phyloP scores from a whole-genome alignment of 192 early-diverging fungal genomes.

The Backusella tarrabulga region DNA sequence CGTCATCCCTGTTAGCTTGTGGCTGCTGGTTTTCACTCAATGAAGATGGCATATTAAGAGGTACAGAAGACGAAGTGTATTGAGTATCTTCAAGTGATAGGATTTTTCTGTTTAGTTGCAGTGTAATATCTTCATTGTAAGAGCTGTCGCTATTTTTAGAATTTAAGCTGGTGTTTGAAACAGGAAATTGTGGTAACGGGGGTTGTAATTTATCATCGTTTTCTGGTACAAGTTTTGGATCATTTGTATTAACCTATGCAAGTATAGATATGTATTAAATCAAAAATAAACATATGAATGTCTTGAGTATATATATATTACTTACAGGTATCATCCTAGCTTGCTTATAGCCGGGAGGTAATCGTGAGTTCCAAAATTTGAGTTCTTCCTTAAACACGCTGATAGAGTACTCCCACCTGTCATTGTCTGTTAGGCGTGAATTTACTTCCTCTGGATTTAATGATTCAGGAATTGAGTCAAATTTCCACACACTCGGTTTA shows the following conservation, averaged over 20 bases:
- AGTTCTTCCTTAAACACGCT: slow-evolving; percentile 9
- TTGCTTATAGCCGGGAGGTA: slow-evolving; percentile 8
- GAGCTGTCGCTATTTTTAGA: background rate
- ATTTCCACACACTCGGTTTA: background rate
- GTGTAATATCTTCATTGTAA: background rate
- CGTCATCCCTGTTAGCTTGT: background rate
- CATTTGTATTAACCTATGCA: background rate
- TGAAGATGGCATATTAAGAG: background rate
- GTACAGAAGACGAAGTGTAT: background rate
- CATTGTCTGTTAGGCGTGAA: background rate
- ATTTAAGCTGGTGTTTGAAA: background rate
- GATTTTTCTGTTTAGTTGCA: background rate
- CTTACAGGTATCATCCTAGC: background rate
- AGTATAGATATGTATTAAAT: background rate
- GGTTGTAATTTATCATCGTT: background rate
- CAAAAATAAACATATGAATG: background rate
- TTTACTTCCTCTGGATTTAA: background rate
- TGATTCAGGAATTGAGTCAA: slow-evolving; percentile 18
- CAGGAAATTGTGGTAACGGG: background rate
- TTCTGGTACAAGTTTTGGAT: background rate
- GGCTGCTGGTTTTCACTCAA: background rate
- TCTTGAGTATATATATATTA: background rate
- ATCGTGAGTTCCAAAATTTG: slow-evolving; percentile 2
- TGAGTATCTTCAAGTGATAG: background rate
- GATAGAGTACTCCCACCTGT: slow-evolving; percentile 12